Conservation (phyloP, 2,329 filamentous ascomycete species). For the Alternaria panax region DNA sequence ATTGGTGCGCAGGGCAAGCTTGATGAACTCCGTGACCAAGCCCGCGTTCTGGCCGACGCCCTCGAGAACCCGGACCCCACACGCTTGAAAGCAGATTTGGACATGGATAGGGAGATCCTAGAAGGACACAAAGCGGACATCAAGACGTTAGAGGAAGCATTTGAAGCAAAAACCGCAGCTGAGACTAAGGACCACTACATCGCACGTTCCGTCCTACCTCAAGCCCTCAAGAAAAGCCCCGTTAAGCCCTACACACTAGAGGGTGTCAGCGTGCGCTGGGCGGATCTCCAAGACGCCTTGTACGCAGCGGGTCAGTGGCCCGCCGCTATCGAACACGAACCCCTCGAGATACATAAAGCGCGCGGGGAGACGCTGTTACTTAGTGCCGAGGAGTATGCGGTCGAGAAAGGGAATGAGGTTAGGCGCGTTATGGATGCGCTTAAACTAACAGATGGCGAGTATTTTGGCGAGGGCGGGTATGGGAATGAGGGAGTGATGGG, state of each 20-base stretch:
- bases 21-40: conserved; percentile 20
- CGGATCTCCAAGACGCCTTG: conserved; percentile 43
- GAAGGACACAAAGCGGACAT: conserved; percentile 21
- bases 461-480: neutral
- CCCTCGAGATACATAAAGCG: conserved; percentile 20
- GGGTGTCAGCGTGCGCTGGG: conserved; percentile 43
- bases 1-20: conserved; percentile 30
- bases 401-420: conserved; percentile 28
- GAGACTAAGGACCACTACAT: conserved; percentile 29
- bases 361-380: conserved; percentile 22
- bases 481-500: neutral
- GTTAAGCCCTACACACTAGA: conserved; percentile 35
- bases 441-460: neutral
- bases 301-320: conserved; percentile 35
- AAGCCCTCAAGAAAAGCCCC: conserved; percentile 21
- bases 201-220: conserved; percentile 34
- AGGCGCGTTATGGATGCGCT: conserved; percentile 22
- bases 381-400: conserved; percentile 28
- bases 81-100: conserved; percentile 18
- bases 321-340: conserved; percentile 32
- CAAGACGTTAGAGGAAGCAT: conserved; percentile 31
- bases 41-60: conserved; percentile 15
- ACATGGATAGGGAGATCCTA: conserved; percentile 20
- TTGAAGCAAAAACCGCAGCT: conserved; percentile 27
- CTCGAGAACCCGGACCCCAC: conserved; percentile 26